phyloP scores from a whole-genome alignment of 1,139 yeast genomes.

The Nakaseomyces glabratus region DNA sequence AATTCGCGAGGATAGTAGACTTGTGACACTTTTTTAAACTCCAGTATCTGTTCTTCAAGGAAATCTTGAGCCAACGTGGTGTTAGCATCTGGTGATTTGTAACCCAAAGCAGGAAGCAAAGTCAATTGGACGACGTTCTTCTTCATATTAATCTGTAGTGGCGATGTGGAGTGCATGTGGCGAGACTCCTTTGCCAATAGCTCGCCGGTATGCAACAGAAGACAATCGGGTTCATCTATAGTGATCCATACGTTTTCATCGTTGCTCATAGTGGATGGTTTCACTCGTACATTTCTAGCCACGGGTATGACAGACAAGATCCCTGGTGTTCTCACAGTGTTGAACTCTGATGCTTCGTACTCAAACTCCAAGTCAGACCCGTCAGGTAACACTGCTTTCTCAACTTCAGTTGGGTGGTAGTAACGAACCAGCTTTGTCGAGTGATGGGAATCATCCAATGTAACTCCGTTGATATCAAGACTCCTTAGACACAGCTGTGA shows the following conservation, averaged over 20 bases:
- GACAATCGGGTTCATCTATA: slow-evolving; percentile 23
- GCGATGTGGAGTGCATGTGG: slow-evolving; percentile 21
- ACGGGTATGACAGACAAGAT: slow-evolving; percentile 23
- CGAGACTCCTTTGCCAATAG: slow-evolving; percentile 18
- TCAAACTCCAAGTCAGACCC: slow-evolving; percentile 20
- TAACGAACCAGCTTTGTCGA: slow-evolving; percentile 19
- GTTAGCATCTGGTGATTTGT: slow-evolving; percentile 7
- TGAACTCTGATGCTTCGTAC: slow-evolving; percentile 14
- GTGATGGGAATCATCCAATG: slow-evolving; percentile 3
- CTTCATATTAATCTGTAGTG: slow-evolving; percentile 18
- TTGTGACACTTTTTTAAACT: slow-evolving; percentile 21
- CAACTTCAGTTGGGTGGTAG: slow-evolving; percentile 9
- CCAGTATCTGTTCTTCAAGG: slow-evolving; percentile 19
- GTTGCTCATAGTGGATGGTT: slow-evolving; percentile 18
- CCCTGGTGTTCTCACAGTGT: slow-evolving; percentile 17
- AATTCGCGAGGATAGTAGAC: slow-evolving; percentile 19
- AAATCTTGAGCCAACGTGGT: slow-evolving; percentile 13
- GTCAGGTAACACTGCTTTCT: slow-evolving; percentile 9
- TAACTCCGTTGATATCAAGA: slow-evolving; percentile 9
- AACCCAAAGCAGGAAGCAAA: slow-evolving; percentile 20
- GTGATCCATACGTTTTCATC: slow-evolving; percentile 24
- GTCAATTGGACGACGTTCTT: slow-evolving; percentile 18
- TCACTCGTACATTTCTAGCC: slow-evolving; percentile 21
- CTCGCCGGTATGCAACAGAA: slow-evolving; percentile 26
- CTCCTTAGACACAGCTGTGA: slow-evolving; percentile 17